Conservation (phyloP, 2,329 filamentous ascomycete species). For the Thermothelomyces thermophilus region DNA sequence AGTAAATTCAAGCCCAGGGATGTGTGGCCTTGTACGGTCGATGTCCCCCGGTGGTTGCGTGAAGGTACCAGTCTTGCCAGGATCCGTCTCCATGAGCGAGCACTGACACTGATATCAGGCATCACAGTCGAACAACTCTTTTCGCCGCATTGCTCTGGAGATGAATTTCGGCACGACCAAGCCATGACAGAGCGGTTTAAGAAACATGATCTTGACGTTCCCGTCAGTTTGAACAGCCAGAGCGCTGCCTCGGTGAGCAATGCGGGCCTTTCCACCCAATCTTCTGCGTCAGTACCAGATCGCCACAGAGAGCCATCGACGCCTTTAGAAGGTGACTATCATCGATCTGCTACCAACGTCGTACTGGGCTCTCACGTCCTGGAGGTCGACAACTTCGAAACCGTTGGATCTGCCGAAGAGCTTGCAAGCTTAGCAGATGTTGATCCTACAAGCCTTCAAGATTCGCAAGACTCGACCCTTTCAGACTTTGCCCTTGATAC, state of each 20-base stretch:
- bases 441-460: constrained; percentile 16
- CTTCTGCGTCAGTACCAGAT: background rate
- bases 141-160: constrained; percentile 57
- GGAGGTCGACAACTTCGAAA: background rate
- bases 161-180: constrained; percentile 58
- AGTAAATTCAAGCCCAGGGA: constrained; percentile 63
- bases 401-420: background rate
- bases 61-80: constrained; percentile 31
- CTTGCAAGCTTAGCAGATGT: constrained; percentile 14
- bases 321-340: background rate
- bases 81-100: background rate
- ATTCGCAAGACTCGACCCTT: constrained; percentile 30
- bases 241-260: constrained; percentile 10
- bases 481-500: constrained; percentile 27
- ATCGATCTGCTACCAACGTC: background rate
- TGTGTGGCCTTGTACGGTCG: constrained; percentile 74
- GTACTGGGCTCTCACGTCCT: background rate
- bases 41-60: constrained; percentile 54
- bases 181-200: constrained; percentile 41
- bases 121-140: constrained; percentile 65
- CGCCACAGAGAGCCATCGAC: background rate
- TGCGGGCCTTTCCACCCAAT: constrained; percentile 10
- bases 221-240: constrained; percentile 14
- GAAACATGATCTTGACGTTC: background rate
- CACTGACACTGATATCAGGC: constrained; percentile 24